A percentile compares a stretch with the other conserved stretches of the same genome.
Conservation (phyloP, 371 early-diverging fungal genomes). For the Mortierella sp. region DNA sequence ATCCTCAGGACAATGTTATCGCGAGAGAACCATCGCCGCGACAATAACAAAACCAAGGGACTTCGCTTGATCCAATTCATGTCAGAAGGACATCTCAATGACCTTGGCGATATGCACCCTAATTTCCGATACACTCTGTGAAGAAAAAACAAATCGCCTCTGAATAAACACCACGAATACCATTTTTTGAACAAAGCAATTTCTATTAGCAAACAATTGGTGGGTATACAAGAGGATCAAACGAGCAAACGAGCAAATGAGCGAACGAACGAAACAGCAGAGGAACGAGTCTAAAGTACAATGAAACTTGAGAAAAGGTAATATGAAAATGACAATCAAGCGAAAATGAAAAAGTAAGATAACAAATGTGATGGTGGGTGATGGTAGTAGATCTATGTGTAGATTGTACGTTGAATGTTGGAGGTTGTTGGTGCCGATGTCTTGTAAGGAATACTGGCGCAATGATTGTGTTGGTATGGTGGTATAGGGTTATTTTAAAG, state of each 20-base stretch:
- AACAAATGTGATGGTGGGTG: neutral
- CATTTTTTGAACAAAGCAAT: neutral
- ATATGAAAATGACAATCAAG: neutral
- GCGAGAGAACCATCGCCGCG: slow-evolving; percentile 32
- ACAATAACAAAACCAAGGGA: slow-evolving; percentile 21
- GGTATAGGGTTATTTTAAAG: neutral
- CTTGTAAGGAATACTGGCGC: neutral
- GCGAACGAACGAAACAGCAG: neutral
- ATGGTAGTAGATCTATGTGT: neutral
- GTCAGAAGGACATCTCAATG: slow-evolving; percentile 41
- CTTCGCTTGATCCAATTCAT: slow-evolving; percentile 33
- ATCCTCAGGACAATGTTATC: slow-evolving; percentile 12
- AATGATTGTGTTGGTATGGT: neutral
- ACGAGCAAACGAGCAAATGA: neutral
- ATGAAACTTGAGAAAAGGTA: neutral
- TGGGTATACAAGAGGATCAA: neutral
- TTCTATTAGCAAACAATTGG: neutral
- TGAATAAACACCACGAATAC: neutral
- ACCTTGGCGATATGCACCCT: slow-evolving; percentile 34
- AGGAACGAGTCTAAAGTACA: neutral
- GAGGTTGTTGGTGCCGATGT: neutral
- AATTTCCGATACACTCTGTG: slow-evolving; percentile 30
- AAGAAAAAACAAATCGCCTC: neutral
- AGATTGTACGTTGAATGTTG: neutral
- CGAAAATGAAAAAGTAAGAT: neutral